A percentile compares a stretch with the other conserved stretches of the same genome.
Evolutionary conservation across 2,329 filamentous ascomycete species (phyloP).

Genomic region (Cladophialophora exuberans): DNA sequence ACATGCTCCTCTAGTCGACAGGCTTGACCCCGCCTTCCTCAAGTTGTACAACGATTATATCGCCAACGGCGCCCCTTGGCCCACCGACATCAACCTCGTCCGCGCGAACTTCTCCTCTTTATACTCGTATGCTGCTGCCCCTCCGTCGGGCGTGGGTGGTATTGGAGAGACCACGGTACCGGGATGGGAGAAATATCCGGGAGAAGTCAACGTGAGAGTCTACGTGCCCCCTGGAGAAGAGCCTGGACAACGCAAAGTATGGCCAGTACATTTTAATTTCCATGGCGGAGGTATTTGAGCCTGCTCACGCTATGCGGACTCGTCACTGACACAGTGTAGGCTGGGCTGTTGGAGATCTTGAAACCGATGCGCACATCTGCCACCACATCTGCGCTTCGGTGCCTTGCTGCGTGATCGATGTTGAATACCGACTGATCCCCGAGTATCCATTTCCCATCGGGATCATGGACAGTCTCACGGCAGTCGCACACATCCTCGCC

Average conservation of each 20-base stretch:
- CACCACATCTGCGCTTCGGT: constrained; percentile 34
- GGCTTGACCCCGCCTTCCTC: constrained; percentile 33
- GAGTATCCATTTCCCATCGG: constrained; percentile 34
- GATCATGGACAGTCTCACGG: constrained; percentile 31
- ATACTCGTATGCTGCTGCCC: constrained; percentile 32
- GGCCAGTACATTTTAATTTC: constrained; percentile 35
- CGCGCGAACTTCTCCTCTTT: constrained; percentile 32
- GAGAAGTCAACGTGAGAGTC: constrained; percentile 33
- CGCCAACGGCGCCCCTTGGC: constrained; percentile 26
- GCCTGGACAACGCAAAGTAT: constrained; percentile 30
- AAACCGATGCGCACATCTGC: constrained; percentile 33
- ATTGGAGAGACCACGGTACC: constrained; percentile 33
- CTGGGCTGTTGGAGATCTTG: constrained; percentile 33
- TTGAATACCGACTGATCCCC: constrained; percentile 33
- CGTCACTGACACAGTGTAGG: constrained; percentile 19
- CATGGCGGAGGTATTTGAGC: constrained; percentile 32
- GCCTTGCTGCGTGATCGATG: constrained; percentile 33
- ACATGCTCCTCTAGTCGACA: constrained; percentile 30
- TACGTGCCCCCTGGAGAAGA: constrained; percentile 34
- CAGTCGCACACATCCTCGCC: constrained; percentile 30
- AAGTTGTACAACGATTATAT: constrained; percentile 34
- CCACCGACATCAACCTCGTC: constrained; percentile 30
- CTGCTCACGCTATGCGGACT: neutral
- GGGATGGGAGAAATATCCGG: constrained; percentile 33
- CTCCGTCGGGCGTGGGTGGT: constrained; percentile 32